Evolutionary conservation across 1,284 basidiomycete species (phyloP), one percentile per base, ranked within the genome.

Genomic region (Leccinum pachyderme): DNA sequence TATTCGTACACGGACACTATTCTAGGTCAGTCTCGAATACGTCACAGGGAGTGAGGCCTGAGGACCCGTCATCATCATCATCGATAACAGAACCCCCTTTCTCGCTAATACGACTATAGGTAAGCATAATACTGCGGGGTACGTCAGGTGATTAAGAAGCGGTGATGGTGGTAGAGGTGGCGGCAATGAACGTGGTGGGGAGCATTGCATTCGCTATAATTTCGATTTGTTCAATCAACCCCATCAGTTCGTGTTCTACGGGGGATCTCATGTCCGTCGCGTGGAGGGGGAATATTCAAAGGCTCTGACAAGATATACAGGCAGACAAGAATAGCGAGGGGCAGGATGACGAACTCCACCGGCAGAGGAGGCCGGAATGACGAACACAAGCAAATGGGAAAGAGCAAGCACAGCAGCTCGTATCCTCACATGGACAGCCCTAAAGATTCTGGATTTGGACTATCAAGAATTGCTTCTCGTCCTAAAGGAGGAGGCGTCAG

Each of bases 381-480:
- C 37, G 18, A 39, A 22, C 18, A 41, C 37, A 41, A 22, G 37
- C 24, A 44, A 24, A 25, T 27, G 43, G 2, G 22, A 15, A 13
- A 27, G 24, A 44, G 25, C 43, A 44, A 25, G 22, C 41, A 25
- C 37, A 12, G 22, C 18, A 41, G 39, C 22, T 15, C 18, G 25
- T 27, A 27, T 27, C 43, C 25, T 4, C 43, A 27, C 43, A 3
- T 9, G 2, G 25, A 15, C 13, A 1, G 1, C 13, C 6, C 82
- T 75, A 91, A 53, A 91, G 80, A 58, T 77, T 79, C 73, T 91
- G 86, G 59, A 92, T 96, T 73, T 98, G 95, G 33, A 86, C 86
- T 62, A 97, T 93, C 62, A 97, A 81, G 78, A 97, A 98, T 64
- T 95, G 91, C 70, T 98, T 98, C 82, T 98, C 95, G 73, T 98